Evolutionary conservation across 2,329 filamentous ascomycete genomes (phyloP).

Genomic region (Talaromyces pinophilus): DNA sequence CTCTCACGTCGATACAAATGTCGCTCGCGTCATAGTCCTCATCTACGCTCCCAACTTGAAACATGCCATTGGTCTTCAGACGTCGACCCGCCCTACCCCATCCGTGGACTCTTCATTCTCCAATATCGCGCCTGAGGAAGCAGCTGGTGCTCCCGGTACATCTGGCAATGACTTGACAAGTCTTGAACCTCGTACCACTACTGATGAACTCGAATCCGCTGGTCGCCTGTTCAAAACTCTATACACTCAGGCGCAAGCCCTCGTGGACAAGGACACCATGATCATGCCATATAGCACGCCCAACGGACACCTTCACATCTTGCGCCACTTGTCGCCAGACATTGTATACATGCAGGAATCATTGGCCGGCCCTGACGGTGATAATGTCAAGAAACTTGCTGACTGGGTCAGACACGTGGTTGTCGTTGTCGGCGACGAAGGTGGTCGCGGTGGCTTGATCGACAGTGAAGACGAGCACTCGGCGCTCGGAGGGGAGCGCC

Average conservation of each 20-base stretch:
- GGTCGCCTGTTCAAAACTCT: slow-evolving; percentile 73
- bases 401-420: slow-evolving; percentile 63
- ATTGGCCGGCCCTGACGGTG: slow-evolving; percentile 73
- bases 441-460: slow-evolving; percentile 70
- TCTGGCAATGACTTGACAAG: slow-evolving; percentile 57
- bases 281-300: slow-evolving; percentile 84
- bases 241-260: slow-evolving; percentile 72
- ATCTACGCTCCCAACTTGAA: slow-evolving; percentile 84
- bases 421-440: slow-evolving; percentile 59
- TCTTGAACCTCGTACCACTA: slow-evolving; percentile 49
- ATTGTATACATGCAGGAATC: slow-evolving; percentile 87
- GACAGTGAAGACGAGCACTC: slow-evolving; percentile 68
- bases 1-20: slow-evolving; percentile 70
- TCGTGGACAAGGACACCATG: slow-evolving; percentile 83
- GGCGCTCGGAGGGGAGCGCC: slow-evolving; percentile 36
- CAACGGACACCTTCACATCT: slow-evolving; percentile 81
- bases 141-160: slow-evolving; percentile 38
- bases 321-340: slow-evolving; percentile 82
- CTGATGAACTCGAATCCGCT: slow-evolving; percentile 49
- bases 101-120: slow-evolving; percentile 80
- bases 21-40: slow-evolving; percentile 78
- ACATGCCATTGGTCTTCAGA: slow-evolving; percentile 49
- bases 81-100: slow-evolving; percentile 58
- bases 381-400: slow-evolving; percentile 67
- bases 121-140: slow-evolving; percentile 76